These are phyloP conservation scores for Torulaspora pretoriensis DNA, from an alignment of 1,139 yeast genomes.

Conservation along the genomic window DNA sequence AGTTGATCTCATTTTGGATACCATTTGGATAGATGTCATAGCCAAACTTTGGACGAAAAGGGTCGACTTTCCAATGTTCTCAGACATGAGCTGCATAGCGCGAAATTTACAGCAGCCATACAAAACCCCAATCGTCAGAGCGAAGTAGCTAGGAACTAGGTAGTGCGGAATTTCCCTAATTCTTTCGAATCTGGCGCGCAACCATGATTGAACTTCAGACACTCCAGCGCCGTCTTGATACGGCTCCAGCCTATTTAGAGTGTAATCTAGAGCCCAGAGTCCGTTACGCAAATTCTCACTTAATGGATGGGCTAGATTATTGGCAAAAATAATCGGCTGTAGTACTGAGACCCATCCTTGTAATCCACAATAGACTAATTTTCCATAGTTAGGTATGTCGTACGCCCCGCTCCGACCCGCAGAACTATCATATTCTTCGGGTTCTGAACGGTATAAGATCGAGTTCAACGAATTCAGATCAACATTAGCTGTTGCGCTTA, in stretches of 20 bases:
- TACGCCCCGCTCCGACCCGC: conserved; percentile 70
- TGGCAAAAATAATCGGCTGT: conserved; percentile 56
- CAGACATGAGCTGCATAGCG: conserved; percentile 56
- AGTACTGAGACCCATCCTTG: conserved; percentile 87
- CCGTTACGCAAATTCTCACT: conserved; percentile 80
- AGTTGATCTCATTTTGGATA: conserved; percentile 68
- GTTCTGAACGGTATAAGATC: conserved; percentile 70
- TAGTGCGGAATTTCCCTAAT: conserved; percentile 69
- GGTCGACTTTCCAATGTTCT: conserved; percentile 55
- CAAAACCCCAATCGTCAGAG: conserved; percentile 71
- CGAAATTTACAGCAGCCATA: conserved; percentile 74
- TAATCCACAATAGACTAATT: conserved; percentile 78
- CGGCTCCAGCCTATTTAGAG: conserved; percentile 57
- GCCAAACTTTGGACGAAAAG: conserved; percentile 76
- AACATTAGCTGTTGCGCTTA: conserved; percentile 61
- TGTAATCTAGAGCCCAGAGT: conserved; percentile 83
- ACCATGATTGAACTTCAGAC: conserved; percentile 60
- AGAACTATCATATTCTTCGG: conserved; percentile 82
- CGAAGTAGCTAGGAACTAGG: conserved; percentile 81
- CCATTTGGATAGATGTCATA: conserved; percentile 82
- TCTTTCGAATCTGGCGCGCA: conserved; percentile 59
- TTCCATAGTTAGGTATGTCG: conserved; percentile 67
- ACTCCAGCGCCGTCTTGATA: conserved; percentile 49
- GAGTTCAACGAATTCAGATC: conserved; percentile 69
- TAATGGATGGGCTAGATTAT: conserved; percentile 79